phyloP scores from a whole-genome alignment of 1,284 basidiomycete species.

The Tilletia horrida region DNA sequence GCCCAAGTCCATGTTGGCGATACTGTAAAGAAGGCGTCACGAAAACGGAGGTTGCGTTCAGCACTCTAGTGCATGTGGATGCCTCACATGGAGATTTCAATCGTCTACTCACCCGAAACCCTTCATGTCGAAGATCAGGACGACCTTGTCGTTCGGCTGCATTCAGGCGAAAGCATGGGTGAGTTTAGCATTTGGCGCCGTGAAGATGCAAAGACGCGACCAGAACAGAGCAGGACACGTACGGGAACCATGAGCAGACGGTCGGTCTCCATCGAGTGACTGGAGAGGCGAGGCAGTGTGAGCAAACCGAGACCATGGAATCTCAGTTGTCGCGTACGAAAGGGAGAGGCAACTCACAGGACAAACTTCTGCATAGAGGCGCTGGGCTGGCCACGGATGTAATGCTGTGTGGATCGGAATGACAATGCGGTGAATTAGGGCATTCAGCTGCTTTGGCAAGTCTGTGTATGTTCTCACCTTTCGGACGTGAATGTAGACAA shows the following conservation, averaged over 20 bases:
- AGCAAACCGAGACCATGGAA: no score
- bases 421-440: no score
- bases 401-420: constrained; percentile 24
- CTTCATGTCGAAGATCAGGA: constrained; percentile 52
- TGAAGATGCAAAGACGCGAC: neutral
- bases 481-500: constrained; percentile 43
- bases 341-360: constrained; percentile 18
- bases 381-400: constrained; percentile 48
- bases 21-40: neutral
- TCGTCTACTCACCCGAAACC: neutral
- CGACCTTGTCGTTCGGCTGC: constrained; percentile 53
- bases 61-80: no score
- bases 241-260: constrained; percentile 50
- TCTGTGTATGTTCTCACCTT: no score
- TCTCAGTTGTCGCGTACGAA: no score
- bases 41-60: no score
- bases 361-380: constrained; percentile 55
- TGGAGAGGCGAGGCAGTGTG: no score
- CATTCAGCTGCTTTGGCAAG: no score
- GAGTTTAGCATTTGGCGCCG: neutral
- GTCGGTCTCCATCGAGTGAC: constrained; percentile 52
- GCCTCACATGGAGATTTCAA: neutral
- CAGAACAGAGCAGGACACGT: neutral
- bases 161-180: neutral
- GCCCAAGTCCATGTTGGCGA: constrained; percentile 16